Percentiles rank a stretch among this genome's conserved stretches.
phyloP scores from a whole-genome alignment of 2,329 filamentous ascomycete species.

The Exophiala sp. region DNA sequence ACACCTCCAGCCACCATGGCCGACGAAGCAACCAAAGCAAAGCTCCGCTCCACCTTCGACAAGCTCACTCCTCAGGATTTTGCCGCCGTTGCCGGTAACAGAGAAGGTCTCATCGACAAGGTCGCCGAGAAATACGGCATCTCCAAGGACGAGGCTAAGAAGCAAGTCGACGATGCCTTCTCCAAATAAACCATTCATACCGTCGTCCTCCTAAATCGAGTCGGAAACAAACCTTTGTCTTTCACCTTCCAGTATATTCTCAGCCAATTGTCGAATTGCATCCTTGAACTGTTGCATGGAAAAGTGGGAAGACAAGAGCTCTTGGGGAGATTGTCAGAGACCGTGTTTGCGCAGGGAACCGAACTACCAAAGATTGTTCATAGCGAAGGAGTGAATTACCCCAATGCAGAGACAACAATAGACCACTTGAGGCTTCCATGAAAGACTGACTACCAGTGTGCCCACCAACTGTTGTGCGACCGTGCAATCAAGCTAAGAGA shows the following conservation, averaged over 20 bases:
- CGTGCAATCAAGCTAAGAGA: no score
- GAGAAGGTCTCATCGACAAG: slow-evolving; percentile 20
- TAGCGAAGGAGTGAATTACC: slow-evolving; percentile 1
- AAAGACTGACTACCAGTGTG: no score
- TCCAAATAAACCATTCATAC: slow-evolving; percentile 5
- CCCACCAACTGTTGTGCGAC: no score
- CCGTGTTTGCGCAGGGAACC: neutral
- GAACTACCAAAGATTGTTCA: neutral
- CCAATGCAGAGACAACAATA: neutral
- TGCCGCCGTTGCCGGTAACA: slow-evolving; percentile 20
- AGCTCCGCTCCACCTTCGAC: slow-evolving; percentile 24
- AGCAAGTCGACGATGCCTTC: slow-evolving; percentile 23
- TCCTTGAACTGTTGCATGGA: neutral
- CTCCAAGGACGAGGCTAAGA: slow-evolving; percentile 25
- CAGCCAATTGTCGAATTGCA: neutral
- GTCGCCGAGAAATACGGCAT: slow-evolving; percentile 23
- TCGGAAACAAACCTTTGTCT: neutral
- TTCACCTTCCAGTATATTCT: neutral
- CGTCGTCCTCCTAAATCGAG: neutral
- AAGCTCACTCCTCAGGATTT: slow-evolving; percentile 27
- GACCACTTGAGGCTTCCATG: no score
- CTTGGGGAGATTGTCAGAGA: neutral
- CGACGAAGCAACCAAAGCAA: slow-evolving; percentile 22
- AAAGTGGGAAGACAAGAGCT: neutral
- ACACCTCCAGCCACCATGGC: slow-evolving; percentile 22